These are phyloP conservation scores for Aspergillus kassunensis DNA, from an alignment of 495 filamentous ascomycete genomes.

Conservation along the genomic window DNA sequence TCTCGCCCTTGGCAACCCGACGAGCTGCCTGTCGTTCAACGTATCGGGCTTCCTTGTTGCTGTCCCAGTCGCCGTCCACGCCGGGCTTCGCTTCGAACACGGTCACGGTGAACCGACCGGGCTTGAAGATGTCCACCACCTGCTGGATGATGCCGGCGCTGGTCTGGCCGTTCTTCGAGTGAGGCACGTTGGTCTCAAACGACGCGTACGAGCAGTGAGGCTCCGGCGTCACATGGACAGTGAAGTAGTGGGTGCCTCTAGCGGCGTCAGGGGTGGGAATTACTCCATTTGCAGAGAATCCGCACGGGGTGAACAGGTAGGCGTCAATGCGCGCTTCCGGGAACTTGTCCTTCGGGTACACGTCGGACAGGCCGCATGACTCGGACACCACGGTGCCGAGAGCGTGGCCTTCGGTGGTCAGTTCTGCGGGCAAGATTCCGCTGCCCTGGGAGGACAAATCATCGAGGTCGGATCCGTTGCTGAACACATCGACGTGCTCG, in stretches of 20 bases:
- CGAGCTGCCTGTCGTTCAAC: conserved; percentile 43
- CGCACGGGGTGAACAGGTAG: conserved; percentile 95
- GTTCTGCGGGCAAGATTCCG: conserved; percentile 61
- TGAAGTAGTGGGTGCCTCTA: conserved; percentile 86
- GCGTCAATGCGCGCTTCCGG: conserved; percentile 94
- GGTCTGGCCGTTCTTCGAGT: conserved; percentile 78
- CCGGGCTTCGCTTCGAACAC: conserved; percentile 85
- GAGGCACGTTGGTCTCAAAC: conserved; percentile 98
- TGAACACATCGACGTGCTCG: conserved; percentile 72
- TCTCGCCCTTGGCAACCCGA: conserved; percentile 69
- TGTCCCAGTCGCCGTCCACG: conserved; percentile 34
- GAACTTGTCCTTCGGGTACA: conserved; percentile 82
- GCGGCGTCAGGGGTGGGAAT: conserved; percentile 71
- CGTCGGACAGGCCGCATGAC: conserved; percentile 78
- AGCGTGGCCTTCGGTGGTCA: conserved; percentile 90
- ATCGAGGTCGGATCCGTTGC: conserved; percentile 67
- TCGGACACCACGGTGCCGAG: conserved; percentile 93
- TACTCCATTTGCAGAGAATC: conserved; percentile 97
- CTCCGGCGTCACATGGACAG: conserved; percentile 97
- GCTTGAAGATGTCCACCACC: conserved; percentile 92
- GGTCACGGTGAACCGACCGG: conserved; percentile 93
- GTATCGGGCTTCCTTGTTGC: conserved; percentile 38
- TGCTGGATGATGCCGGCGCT: conserved; percentile 89
- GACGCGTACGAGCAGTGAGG: conserved; percentile 97
- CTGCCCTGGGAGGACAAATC: conserved; percentile 52